Percentiles rank a stretch among this genome's conserved stretches.
phyloP scores from a whole-genome alignment of 768 basidiomycete genomes.

The Floccularia luteovirens region DNA sequence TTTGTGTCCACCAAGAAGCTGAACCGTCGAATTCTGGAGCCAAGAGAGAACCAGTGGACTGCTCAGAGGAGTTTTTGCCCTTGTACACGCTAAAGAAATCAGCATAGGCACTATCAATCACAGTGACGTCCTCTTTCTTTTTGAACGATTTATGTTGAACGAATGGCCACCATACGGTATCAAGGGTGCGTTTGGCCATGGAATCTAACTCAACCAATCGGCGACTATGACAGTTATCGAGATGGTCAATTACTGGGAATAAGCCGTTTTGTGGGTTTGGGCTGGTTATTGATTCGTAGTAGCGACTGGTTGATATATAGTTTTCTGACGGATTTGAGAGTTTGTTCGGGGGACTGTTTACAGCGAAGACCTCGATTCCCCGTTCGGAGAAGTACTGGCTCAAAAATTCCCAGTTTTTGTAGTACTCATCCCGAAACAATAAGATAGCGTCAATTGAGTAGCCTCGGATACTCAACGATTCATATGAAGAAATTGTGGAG shows the following conservation, averaged over 20 bases:
- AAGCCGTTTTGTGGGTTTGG: constrained; percentile 26
- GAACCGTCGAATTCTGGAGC: constrained; percentile 77
- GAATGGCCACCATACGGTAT: constrained; percentile 95
- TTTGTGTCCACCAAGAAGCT: constrained; percentile 98
- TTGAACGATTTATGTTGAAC: constrained; percentile 80
- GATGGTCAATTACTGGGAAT: constrained; percentile 39
- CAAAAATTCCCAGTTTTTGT: constrained; percentile 83
- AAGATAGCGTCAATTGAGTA: constrained; percentile 82
- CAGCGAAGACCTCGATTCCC: constrained; percentile 43
- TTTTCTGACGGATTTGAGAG: constrained; percentile 38
- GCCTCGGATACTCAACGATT: constrained; percentile 84
- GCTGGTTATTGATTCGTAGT: constrained; percentile 53
- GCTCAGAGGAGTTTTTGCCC: constrained; percentile 12
- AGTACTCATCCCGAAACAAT: constrained; percentile 81
- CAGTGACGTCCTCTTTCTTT: constrained; percentile 66
- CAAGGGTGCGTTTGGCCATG: constrained; percentile 71
- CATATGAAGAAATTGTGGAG: constrained; percentile 84
- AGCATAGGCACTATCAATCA: constrained; percentile 84
- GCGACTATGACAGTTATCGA: constrained; percentile 56
- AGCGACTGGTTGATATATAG: constrained; percentile 47
- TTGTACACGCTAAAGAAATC: constrained; percentile 81
- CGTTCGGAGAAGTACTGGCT: constrained; percentile 71
- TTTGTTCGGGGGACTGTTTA: constrained; percentile 53
- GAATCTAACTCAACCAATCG: constrained; percentile 69
- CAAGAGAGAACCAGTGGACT: constrained; percentile 21